Base-by-base conservation (phyloP, 345 rosid genomes). In the Murraya koenigii region DNA sequence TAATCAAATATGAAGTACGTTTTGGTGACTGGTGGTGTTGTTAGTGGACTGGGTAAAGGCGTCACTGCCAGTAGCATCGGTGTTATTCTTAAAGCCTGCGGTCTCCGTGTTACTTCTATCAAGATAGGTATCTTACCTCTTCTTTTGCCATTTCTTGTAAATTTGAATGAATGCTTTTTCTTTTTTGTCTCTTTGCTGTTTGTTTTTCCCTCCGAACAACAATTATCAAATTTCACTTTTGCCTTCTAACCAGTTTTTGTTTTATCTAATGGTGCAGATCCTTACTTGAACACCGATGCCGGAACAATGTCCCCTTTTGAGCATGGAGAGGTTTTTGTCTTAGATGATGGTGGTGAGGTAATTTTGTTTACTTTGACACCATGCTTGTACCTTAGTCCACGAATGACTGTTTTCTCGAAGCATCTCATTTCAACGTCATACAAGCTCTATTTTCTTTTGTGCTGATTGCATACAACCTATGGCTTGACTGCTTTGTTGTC, bases 291-390 rank as follows among this genome's bases (percentile, higher is more conserved):
- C 59, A 86, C 91, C 15, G 97, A 93, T 84, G 97, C 95, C 35
- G 97, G 97, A 58, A 93, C 97, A 49, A 93, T 93, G 97, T 91
- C 97, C 66, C 97, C 97, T 69, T 93, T 93, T 79, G 97, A 93
- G 87, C 97, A 93, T 44, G 97, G 95, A 30, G 97, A 93, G 85
- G 95, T 91, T 6, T 93, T 91, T 86, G 97, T 92, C 54, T 77
- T 93, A 66, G 94, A 91, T 78, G 97, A 91, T 84, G 97, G 95
- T 28, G 97, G 97, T 30, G 95, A 93, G 97, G 97, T 91, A 80
- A 23, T 70, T 71, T 47, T 15, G 1, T 44, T 44, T 23, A 6
- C 36, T 41, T 65, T 19, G 1, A 20, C 55, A 15, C n/a, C 25
- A 7, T 73, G 36, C 33, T 58, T 25, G 52, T 55, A 26, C 10